phyloP scores from a whole-genome alignment of 306 rosid species.

The Echinosophora koreensis region DNA sequence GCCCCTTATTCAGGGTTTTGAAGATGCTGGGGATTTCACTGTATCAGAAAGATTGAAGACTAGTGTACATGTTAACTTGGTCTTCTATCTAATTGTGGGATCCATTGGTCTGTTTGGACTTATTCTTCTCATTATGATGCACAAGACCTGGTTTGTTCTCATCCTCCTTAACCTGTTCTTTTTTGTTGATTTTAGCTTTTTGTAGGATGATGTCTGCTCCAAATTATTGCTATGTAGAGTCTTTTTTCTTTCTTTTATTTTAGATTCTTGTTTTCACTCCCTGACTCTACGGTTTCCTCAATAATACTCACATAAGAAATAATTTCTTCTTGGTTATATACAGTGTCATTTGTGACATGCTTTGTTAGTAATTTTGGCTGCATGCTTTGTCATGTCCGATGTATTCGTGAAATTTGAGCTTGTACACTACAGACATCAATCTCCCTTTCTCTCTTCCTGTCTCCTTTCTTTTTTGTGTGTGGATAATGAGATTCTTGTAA shows the following conservation, averaged over 20 bases:
- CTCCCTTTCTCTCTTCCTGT: neutral
- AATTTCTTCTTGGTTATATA: conserved; percentile 33
- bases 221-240: conserved; percentile 32
- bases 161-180: conserved; percentile 31
- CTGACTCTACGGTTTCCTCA: conserved; percentile 32
- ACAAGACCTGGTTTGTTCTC: conserved; percentile 69
- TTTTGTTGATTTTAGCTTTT: conserved; percentile 40
- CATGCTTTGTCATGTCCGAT: conserved; percentile 21
- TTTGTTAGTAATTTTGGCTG: conserved; percentile 19
- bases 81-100: conserved; percentile 86
- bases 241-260: neutral
- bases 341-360: conserved; percentile 22
- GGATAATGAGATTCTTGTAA: conserved; percentile 2
- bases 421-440: neutral
- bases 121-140: conserved; percentile 74
- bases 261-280: conserved; percentile 36
- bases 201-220: conserved; percentile 14
- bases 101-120: conserved; percentile 81
- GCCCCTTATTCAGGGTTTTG: conserved; percentile 99
- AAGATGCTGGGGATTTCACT: conserved; percentile 98
- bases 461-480: conserved; percentile 1
- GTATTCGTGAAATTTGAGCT: conserved; percentile 17
- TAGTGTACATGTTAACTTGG: conserved; percentile 83
- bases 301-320: neutral
- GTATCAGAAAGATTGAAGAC: conserved; percentile 88